phyloP scores from a whole-genome alignment of 202 grass and related monocot species.

The Dendrocalamus latiflorus region DNA sequence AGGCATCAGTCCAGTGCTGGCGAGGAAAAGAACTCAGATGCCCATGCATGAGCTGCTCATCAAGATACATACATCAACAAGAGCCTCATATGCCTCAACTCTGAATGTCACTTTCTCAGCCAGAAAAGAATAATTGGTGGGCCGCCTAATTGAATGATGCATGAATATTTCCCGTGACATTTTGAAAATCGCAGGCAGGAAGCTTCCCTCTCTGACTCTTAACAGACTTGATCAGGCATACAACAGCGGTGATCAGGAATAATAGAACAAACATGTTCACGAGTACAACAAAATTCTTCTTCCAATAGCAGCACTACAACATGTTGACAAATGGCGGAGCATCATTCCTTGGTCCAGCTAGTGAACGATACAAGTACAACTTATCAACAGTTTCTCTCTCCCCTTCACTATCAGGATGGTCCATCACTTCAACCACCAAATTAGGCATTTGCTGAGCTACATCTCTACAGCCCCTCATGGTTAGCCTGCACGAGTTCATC shows the following conservation, averaged over 20 bases:
- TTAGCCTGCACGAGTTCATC: slow-evolving; percentile 88
- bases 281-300: not conserved
- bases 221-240: slow-evolving; percentile 19
- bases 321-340: slow-evolving; percentile 71
- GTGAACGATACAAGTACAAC: slow-evolving; percentile 78
- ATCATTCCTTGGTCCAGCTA: slow-evolving; percentile 66
- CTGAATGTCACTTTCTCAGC: not conserved
- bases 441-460: slow-evolving; percentile 64
- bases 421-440: slow-evolving; percentile 86
- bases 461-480: slow-evolving; percentile 60
- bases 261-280: slow-evolving; percentile 3
- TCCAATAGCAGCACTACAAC: slow-evolving; percentile 45
- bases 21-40: not conserved
- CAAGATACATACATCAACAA: not conserved
- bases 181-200: slow-evolving; percentile 29
- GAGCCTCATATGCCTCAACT: slow-evolving; percentile 1
- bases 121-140: not conserved
- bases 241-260: not conserved
- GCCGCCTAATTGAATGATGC: not conserved
- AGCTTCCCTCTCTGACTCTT: not conserved
- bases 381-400: slow-evolving; percentile 55
- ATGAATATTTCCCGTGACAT: not conserved
- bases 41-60: not conserved
- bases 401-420: slow-evolving; percentile 44
- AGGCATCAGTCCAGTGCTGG: not conserved